Percentiles rank a stretch among this genome's conserved stretches.
These are phyloP conservation scores for Lindgomyces ingoldianus DNA, from an alignment of 495 filamentous ascomycete genomes.

Conservation along the genomic window DNA sequence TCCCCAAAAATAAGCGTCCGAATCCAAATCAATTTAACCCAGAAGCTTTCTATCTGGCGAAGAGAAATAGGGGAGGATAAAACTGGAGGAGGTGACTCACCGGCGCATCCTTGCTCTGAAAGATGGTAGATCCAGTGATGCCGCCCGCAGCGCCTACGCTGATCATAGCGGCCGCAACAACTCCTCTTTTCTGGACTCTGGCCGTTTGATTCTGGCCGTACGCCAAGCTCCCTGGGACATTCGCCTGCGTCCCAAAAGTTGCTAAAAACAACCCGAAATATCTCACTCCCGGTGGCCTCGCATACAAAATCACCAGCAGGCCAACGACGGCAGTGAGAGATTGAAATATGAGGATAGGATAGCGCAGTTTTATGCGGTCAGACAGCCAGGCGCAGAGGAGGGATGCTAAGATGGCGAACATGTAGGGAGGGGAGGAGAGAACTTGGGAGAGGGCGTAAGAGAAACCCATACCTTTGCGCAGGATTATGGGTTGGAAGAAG, in stretches of 20 bases:
- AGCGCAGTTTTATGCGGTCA: slow-evolving; percentile 12
- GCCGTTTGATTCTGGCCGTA: slow-evolving; percentile 20
- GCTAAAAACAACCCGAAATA: slow-evolving; percentile 20
- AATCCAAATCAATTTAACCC: neutral
- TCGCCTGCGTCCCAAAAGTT: slow-evolving; percentile 15
- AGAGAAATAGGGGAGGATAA: neutral
- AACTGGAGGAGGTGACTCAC: neutral
- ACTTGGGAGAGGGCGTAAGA: slow-evolving; percentile 13
- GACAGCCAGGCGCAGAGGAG: slow-evolving; percentile 7
- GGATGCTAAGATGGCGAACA: slow-evolving; percentile 12
- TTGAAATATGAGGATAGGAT: slow-evolving; percentile 12
- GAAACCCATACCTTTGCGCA: slow-evolving; percentile 20
- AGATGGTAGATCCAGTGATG: slow-evolving; percentile 16
- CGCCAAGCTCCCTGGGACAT: slow-evolving; percentile 11
- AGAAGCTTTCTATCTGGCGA: neutral
- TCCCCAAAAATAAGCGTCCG: no score
- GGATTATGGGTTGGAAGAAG: slow-evolving; percentile 19
- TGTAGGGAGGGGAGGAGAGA: slow-evolving; percentile 15
- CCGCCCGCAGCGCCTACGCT: slow-evolving; percentile 17
- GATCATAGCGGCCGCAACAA: slow-evolving; percentile 18
- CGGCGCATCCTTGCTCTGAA: slow-evolving; percentile 17
- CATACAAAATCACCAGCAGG: slow-evolving; percentile 13
- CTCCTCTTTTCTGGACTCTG: slow-evolving; percentile 10
- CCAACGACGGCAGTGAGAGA: slow-evolving; percentile 12
- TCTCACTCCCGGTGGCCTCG: slow-evolving; percentile 9